phyloP scores from a whole-genome alignment of 208 protist species.

The Trypanosomatidae sp. region DNA sequence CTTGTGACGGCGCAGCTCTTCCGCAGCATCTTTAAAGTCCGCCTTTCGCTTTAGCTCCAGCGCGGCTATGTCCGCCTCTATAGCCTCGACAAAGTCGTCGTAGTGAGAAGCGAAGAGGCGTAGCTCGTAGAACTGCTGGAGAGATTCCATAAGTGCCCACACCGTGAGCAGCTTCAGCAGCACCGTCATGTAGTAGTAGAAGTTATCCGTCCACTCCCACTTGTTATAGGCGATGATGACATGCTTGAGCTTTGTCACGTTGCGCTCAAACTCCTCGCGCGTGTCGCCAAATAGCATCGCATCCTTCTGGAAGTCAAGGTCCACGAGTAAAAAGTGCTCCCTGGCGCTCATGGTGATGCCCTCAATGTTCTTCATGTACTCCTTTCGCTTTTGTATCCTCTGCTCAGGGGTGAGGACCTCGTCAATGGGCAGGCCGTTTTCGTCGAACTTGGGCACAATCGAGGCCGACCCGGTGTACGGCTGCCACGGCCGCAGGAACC shows the following conservation, averaged over 20 bases:
- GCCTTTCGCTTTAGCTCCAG: constrained; percentile 32
- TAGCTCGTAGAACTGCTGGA: constrained; percentile 84
- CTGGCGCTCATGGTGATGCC: constrained; percentile 74
- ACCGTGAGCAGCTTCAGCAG: constrained; percentile 63
- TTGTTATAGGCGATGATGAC: constrained; percentile 78
- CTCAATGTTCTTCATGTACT: constrained; percentile 84
- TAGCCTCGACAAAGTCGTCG: constrained; percentile 69
- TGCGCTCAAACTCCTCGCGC: constrained; percentile 80
- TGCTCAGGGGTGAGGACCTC: constrained; percentile 59
- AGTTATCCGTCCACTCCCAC: constrained; percentile 87
- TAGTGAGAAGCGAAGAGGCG: constrained; percentile 64
- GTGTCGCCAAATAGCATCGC: constrained; percentile 79
- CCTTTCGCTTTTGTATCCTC: constrained; percentile 60
- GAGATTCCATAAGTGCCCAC: constrained; percentile 73
- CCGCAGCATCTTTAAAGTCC: constrained; percentile 44
- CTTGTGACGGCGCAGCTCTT: constrained; percentile 39
- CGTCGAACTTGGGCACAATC: constrained; percentile 61
- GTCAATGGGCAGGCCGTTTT: constrained; percentile 74
- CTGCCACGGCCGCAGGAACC: constrained; percentile 76
- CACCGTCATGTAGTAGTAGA: constrained; percentile 82
- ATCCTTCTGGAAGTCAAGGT: constrained; percentile 89
- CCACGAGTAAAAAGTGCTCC: constrained; percentile 88
- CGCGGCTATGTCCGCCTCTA: constrained; percentile 49
- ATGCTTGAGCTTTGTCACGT: constrained; percentile 77
- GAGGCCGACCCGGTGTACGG: constrained; percentile 41